Conservation (phyloP, 2,329 filamentous ascomycete species). For the Ascochyta viciae-villosae region DNA sequence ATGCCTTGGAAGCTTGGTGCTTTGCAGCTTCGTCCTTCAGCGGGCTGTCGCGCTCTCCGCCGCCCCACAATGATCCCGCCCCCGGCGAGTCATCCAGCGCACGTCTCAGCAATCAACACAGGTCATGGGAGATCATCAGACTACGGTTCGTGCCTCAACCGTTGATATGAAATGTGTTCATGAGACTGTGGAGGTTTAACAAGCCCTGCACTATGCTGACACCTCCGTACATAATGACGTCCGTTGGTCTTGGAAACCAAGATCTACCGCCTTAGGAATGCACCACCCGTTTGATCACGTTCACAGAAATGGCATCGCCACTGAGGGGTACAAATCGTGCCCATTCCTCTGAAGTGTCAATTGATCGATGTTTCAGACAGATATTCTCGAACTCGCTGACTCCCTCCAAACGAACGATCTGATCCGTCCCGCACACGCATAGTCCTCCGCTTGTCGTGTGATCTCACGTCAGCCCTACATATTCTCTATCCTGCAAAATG, state of each 20-base stretch:
- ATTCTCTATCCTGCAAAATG: slow-evolving; percentile 20
- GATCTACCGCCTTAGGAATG: slow-evolving; percentile 24
- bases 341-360: slow-evolving; percentile 9
- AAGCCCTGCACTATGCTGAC: slow-evolving; percentile 11
- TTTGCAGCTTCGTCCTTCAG: slow-evolving; percentile 1
- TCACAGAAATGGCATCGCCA: slow-evolving; percentile 20
- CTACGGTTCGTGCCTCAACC: slow-evolving; percentile 7
- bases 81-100: slow-evolving; percentile 5
- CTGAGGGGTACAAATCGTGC: slow-evolving; percentile 24
- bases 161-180: slow-evolving; percentile 11
- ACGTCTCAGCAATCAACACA: slow-evolving; percentile 5
- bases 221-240: slow-evolving; percentile 24
- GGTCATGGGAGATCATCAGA: slow-evolving; percentile 8
- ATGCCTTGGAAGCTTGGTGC: background rate
- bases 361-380: slow-evolving; percentile 1
- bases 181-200: slow-evolving; percentile 20
- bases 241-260: slow-evolving; percentile 26
- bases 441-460: slow-evolving; percentile 1
- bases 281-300: slow-evolving; percentile 11
- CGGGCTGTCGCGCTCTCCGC: slow-evolving; percentile 1
- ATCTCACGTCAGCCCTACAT: slow-evolving; percentile 24
- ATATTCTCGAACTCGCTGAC: slow-evolving; percentile 1
- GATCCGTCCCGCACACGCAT: slow-evolving; percentile 18
- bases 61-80: slow-evolving; percentile 5
- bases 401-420: slow-evolving; percentile 3